Conservation (phyloP, 495 filamentous ascomycete species). For the Penicillium salamii region DNA sequence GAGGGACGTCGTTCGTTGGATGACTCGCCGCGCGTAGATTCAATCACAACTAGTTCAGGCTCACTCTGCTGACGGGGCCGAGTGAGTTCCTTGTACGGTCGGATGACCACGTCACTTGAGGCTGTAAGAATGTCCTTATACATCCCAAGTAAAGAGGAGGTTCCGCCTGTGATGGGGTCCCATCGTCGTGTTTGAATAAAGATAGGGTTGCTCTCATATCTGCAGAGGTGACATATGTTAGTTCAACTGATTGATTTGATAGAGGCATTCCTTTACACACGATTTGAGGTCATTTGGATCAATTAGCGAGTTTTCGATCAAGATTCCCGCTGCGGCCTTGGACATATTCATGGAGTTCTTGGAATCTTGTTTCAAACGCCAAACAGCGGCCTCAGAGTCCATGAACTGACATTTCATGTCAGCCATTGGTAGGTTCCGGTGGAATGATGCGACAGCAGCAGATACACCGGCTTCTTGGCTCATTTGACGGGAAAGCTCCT, state of each 20-base stretch:
- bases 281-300: not conserved
- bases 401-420: conserved; percentile 70
- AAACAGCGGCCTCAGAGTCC: conserved; percentile 61
- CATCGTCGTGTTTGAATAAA: conserved; percentile 35
- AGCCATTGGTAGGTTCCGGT: conserved; percentile 55
- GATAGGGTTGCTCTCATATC: conserved; percentile 30
- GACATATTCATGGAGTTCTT: not conserved
- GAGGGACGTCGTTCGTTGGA: not conserved
- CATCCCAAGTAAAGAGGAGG: conserved; percentile 24
- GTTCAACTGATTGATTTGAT: not conserved
- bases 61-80: conserved; percentile 8
- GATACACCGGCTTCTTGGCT: conserved; percentile 66
- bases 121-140: conserved; percentile 24
- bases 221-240: not conserved
- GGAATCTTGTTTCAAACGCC: conserved; percentile 50
- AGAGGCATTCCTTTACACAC: not conserved
- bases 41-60: conserved; percentile 2
- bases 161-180: conserved; percentile 49
- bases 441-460: conserved; percentile 69
- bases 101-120: conserved; percentile 31
- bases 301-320: conserved; percentile 4
- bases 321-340: conserved; percentile 2
- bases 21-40: not conserved
- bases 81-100: conserved; percentile 31
- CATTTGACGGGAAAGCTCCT: conserved; percentile 59